These are phyloP conservation scores for Lippia alba DNA, from an alignment of 305 asterid species.

Conservation along the genomic window DNA sequence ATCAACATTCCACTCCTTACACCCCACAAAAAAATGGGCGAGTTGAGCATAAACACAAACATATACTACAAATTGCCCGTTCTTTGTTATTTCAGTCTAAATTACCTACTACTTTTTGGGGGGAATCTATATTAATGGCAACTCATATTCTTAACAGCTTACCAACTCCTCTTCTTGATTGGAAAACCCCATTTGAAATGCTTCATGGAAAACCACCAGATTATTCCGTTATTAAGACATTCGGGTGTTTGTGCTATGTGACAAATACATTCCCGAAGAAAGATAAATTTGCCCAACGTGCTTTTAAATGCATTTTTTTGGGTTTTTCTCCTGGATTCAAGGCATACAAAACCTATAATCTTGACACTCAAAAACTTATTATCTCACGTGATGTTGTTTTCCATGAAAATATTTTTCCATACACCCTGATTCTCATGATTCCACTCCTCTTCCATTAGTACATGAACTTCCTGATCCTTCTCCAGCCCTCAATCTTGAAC, in stretches of 20 bases:
- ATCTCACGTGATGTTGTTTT: not conserved
- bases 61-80: no score
- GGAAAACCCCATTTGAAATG: not conserved
- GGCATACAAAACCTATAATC: no score
- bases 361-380: not conserved
- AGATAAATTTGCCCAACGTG: no score
- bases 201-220: not conserved
- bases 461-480: not conserved
- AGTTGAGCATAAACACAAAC: not conserved
- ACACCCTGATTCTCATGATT: not conserved
- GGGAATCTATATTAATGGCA: no score
- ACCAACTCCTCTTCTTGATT: not conserved
- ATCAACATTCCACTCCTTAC: no score
- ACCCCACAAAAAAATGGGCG: no score
- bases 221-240: not conserved
- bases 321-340: no score
- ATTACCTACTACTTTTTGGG: not conserved
- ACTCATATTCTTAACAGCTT: not conserved
- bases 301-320: no score
- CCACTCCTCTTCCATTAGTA: not conserved
- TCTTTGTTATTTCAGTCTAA: not conserved
- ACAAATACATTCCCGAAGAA: no score
- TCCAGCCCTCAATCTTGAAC: not conserved
- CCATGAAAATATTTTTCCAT: not conserved
- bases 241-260: no score